phyloP scores from a whole-genome alignment of 257 asterid species.

The Prunella vulgaris region DNA sequence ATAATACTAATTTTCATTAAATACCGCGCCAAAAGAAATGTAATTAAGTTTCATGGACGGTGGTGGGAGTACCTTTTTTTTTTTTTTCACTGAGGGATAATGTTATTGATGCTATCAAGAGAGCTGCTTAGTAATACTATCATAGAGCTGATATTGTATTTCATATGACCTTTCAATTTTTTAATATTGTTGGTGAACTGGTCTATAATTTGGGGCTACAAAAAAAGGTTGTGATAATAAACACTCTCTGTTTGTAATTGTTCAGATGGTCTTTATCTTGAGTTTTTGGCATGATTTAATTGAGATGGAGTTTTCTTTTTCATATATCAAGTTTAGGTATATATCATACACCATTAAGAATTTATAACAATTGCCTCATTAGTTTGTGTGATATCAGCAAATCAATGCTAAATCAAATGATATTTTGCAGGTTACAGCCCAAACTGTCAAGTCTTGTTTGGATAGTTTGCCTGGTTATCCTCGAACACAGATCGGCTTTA shows the following conservation, averaged over 20 bases:
- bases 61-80: no score
- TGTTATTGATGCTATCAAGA: not conserved
- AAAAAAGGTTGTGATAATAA: not conserved
- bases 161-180: not conserved
- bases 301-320: not conserved
- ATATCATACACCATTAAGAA: not conserved
- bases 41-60: no score
- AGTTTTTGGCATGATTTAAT: not conserved
- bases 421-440: constrained; percentile 69
- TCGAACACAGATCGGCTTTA: constrained; percentile 89
- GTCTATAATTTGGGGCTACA: not conserved
- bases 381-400: constrained; percentile 3
- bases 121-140: constrained; percentile 10
- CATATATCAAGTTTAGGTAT: not conserved
- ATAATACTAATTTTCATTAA: no score
- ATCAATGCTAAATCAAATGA: constrained; percentile 7
- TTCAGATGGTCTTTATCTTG: not conserved
- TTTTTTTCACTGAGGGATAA: not conserved
- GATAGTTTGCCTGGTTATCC: constrained; percentile 83
- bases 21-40: no score
- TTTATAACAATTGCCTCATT: not conserved
- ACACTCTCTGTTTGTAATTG: not conserved
- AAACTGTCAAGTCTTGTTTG: constrained; percentile 80
- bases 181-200: not conserved
- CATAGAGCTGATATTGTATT: constrained; percentile 5